A percentile compares a stretch with the other conserved stretches of the same genome.
Conservation (phyloP, 495 filamentous ascomycete species). For the Penicillium silybi region DNA sequence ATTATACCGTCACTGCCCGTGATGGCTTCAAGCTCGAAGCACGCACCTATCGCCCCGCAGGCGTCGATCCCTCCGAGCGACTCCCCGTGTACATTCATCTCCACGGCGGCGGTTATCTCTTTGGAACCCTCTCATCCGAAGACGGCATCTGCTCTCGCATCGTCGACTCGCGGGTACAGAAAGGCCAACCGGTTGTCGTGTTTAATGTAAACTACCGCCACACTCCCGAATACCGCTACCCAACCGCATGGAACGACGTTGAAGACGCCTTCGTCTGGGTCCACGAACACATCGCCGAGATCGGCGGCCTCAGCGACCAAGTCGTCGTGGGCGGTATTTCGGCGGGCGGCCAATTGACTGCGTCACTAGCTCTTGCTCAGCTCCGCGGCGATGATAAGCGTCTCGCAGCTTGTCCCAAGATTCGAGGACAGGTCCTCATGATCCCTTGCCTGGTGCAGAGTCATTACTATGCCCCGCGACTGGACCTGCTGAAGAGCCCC, state of each 20-base stretch:
- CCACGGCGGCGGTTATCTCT: constrained; percentile 50
- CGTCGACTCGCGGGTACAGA: constrained; percentile 21
- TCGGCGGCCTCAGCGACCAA: constrained; percentile 32
- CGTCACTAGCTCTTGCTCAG: constrained; percentile 33
- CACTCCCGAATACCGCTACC: constrained; percentile 38
- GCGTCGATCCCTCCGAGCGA: constrained; percentile 13
- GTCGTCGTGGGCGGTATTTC: constrained; percentile 47
- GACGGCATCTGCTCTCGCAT: constrained; percentile 43
- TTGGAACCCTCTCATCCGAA: constrained; percentile 43
- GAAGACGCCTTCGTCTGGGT: constrained; percentile 48
- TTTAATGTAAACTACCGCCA: constrained; percentile 48
- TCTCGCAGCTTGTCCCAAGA: constrained; percentile 22
- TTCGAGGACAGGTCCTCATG: constrained; percentile 42
- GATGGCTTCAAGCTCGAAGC: constrained; percentile 39
- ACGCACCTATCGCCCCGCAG: constrained; percentile 40
- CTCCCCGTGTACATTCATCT: constrained; percentile 46
- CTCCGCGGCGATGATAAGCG: constrained; percentile 19
- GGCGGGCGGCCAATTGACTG: constrained; percentile 43
- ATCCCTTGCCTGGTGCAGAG: constrained; percentile 36
- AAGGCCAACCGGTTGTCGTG: constrained; percentile 27
- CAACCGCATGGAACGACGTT: constrained; percentile 44
- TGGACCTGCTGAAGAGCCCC: constrained; percentile 30
- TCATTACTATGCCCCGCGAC: constrained; percentile 30
- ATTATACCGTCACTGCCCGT: constrained; percentile 35
- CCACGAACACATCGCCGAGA: constrained; percentile 26